Percentiles rank a stretch among this genome's conserved stretches.
These are phyloP conservation scores for Apiotrichum brassicae DNA, from an alignment of 1,284 basidiomycete genomes.

Conservation along the genomic window DNA sequence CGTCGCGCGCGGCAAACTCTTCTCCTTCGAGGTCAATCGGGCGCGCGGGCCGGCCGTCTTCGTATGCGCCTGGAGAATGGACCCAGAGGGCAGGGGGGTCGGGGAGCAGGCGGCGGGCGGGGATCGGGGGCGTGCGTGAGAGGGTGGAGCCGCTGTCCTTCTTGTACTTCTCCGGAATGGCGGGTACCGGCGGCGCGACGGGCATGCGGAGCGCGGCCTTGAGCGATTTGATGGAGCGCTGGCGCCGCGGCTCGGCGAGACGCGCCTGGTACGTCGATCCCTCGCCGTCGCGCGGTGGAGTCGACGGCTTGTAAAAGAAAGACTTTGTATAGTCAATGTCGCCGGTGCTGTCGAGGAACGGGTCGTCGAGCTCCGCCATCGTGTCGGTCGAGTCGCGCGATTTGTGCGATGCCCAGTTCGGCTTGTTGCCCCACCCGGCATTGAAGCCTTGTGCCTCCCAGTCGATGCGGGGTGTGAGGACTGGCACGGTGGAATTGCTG, in stretches of 20 bases:
- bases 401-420: not conserved
- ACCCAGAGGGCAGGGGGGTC: constrained; percentile 37
- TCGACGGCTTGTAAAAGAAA: constrained; percentile 46
- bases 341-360: constrained; percentile 3
- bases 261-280: not conserved
- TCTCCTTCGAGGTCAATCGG: constrained; percentile 42
- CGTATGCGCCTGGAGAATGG: constrained; percentile 39
- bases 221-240: constrained; percentile 43
- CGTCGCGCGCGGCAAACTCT: constrained; percentile 37
- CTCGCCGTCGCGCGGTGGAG: constrained; percentile 26
- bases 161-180: constrained; percentile 25
- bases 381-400: constrained; percentile 10
- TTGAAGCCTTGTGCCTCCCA: constrained; percentile 30
- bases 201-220: constrained; percentile 35
- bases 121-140: constrained; percentile 3
- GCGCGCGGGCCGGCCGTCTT: constrained; percentile 36
- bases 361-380: constrained; percentile 11
- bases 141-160: not conserved
- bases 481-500: constrained; percentile 11
- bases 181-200: constrained; percentile 36
- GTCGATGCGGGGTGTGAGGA: constrained; percentile 35
- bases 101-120: constrained; percentile 5
- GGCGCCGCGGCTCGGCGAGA: constrained; percentile 7
- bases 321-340: constrained; percentile 43
- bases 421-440: constrained; percentile 34